These are phyloP conservation scores for Annona cherimola DNA, from an alignment of 164 flowering plant species.

Conservation along the genomic window DNA sequence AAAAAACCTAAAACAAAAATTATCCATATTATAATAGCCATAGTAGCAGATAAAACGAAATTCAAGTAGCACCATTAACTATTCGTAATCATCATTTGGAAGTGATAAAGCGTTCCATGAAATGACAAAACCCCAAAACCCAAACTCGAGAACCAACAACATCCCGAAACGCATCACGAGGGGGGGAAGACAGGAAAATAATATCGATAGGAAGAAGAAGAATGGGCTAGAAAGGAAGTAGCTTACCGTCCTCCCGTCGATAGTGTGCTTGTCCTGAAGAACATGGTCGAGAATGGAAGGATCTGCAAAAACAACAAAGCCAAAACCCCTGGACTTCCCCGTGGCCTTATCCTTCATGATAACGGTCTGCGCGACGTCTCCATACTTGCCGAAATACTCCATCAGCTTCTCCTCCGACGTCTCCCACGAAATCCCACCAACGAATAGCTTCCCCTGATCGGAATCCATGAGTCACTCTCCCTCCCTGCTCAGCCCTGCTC, in stretches of 20 bases:
- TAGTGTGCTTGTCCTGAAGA: constrained; percentile 77
- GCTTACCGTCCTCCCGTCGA: constrained; percentile 79
- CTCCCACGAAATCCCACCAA: constrained; percentile 98
- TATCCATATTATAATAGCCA: neutral
- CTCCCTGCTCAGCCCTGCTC: neutral
- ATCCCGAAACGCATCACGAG: neutral
- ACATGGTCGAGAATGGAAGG: constrained; percentile 65
- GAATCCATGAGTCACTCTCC: constrained; percentile 56
- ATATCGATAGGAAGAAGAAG: neutral
- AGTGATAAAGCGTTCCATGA: neutral
- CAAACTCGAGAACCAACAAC: neutral
- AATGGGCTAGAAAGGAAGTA: neutral
- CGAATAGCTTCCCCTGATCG: constrained; percentile 91
- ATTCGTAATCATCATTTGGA: too few species aligned
- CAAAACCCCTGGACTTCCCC: constrained; percentile 66
- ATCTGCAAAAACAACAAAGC: constrained; percentile 70
- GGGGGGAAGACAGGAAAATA: neutral
- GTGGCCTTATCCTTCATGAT: constrained; percentile 78
- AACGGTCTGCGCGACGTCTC: constrained; percentile 70
- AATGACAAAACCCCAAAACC: neutral
- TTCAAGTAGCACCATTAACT: neutral
- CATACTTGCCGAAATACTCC: constrained; percentile 72
- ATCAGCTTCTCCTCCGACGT: constrained; percentile 72
- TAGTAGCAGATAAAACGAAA: neutral
- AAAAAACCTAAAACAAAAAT: neutral